These are phyloP conservation scores for Vitis hybrid DNA, from an alignment of 177 flowering plant species.

Conservation along the genomic window DNA sequence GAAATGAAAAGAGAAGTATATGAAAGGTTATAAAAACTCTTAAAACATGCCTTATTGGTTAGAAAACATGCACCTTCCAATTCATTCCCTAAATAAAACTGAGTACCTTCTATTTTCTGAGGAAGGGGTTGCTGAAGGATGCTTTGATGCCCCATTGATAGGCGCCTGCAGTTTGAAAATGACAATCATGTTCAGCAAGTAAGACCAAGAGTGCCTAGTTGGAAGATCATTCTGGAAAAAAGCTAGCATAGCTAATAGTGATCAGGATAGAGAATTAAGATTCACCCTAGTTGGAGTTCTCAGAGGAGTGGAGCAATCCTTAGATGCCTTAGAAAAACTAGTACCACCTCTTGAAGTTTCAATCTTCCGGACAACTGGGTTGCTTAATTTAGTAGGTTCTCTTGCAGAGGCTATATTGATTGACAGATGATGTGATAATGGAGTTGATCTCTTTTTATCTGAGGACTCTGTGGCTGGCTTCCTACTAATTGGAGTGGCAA, in stretches of 20 bases:
- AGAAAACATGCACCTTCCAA: neutral
- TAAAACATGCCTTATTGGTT: neutral
- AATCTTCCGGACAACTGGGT: constrained; percentile 36
- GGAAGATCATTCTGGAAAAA: neutral
- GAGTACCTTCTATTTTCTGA: constrained; percentile 33
- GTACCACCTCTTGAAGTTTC: constrained; percentile 29
- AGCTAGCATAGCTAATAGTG: neutral
- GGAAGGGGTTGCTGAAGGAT: constrained; percentile 30
- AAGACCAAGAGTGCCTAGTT: neutral
- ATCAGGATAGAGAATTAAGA: neutral
- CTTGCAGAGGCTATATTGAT: constrained; percentile 38
- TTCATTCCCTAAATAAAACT: neutral
- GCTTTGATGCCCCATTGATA: constrained; percentile 13
- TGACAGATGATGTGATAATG: constrained; percentile 51
- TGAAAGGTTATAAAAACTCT: neutral
- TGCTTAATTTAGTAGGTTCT: constrained; percentile 36
- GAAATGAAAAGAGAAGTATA: neutral
- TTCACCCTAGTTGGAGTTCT: constrained; percentile 34
- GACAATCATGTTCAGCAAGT: neutral
- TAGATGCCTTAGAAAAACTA: constrained; percentile 21
- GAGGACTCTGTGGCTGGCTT: constrained; percentile 17
- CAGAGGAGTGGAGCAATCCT: constrained; percentile 40
- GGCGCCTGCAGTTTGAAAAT: constrained; percentile 27
- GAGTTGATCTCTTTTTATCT: constrained; percentile 40
- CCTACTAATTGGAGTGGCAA: constrained; percentile 30